Evolutionary conservation across 2,329 filamentous ascomycete species (phyloP), one percentile per base, ranked within the genome.

Genomic region (Akanthomyces muscarius): DNA sequence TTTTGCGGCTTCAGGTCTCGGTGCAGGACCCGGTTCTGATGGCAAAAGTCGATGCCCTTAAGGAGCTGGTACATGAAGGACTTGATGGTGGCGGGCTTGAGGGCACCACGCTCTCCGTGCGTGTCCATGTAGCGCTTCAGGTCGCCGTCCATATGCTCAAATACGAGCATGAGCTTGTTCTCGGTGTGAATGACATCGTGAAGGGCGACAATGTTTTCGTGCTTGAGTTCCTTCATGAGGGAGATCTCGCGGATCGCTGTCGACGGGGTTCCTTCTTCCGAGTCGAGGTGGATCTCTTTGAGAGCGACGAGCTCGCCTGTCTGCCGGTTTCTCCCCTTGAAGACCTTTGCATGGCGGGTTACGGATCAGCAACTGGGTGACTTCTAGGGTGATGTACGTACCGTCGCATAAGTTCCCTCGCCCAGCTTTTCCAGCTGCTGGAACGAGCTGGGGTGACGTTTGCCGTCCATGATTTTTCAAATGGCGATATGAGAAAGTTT

Each of bases 121-220:
- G 89, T 91, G 75, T 99, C 95, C 95, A 99, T 99, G 78, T 97
- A 98, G 74, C 96, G 92, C 82, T 99, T 99, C 13, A 99, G 81
- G 73, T 99, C 95, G 74, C 93, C 92, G 77, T 99, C 95, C 94
- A 99, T 97, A 77, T 89, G 97, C 77, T 99, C 95, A 70, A 99
- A 99, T 11, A 99, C 95, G 47, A 99, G 88, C 95, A 99, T 99
- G 63, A 99, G 87, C 77, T 99, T 99, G 80, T 98, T 99, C 81
- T 99, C 95, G 64, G 95, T 99, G 77, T 99, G 95, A 71, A 99
- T 98, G 63, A 99, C 95, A 82, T 99, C 95, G 83, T 98, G 92
- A 5, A 99, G 87, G 64, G 89, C 91, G 70, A 99, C 93, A 68
- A 99, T 98, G 74, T 97, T 98, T 75, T 97, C 93, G 77, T 99